phyloP scores from a whole-genome alignment of 139 green algal genomes.

The Chlorella ohadii region DNA sequence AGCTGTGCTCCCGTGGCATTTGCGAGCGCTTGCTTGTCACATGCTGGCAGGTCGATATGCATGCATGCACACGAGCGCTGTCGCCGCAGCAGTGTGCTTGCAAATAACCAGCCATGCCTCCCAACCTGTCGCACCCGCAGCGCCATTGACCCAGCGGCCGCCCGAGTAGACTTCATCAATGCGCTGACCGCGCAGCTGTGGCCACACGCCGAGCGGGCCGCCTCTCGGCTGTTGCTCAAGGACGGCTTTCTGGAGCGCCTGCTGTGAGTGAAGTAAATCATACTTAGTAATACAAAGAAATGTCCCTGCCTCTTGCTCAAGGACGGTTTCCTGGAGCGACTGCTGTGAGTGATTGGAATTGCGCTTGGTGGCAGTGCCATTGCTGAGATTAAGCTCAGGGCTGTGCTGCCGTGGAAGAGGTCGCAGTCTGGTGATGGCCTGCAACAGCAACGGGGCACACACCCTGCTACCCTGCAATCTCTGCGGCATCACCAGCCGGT shows the following conservation, averaged over 20 bases:
- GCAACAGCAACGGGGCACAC: too few relatives aligned
- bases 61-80: too few relatives aligned
- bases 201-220: slow-evolving; percentile 32
- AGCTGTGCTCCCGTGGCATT: too few relatives aligned
- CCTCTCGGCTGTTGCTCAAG: slow-evolving; percentile 3
- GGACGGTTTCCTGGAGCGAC: slow-evolving; percentile 28
- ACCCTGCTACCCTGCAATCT: too few relatives aligned
- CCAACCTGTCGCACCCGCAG: background rate
- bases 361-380: too few relatives aligned
- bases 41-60: background rate
- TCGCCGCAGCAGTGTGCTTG: background rate
- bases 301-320: slow-evolving; percentile 22
- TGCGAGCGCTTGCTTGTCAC: background rate
- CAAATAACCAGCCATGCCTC: background rate
- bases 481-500: too few relatives aligned
- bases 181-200: slow-evolving; percentile 20
- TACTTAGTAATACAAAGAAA: too few relatives aligned
- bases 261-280: background rate
- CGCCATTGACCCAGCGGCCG: background rate
- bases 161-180: slow-evolving; percentile 30
- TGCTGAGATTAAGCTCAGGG: too few relatives aligned
- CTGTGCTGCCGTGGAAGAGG: too few relatives aligned
- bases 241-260: slow-evolving; percentile 35
- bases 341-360: slow-evolving; percentile 20
- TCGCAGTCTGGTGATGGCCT: too few relatives aligned